Evolutionary conservation across 2,329 filamentous ascomycete species (phyloP), one percentile per base, ranked within the genome.

Genomic region (Cytospora leucostoma): DNA sequence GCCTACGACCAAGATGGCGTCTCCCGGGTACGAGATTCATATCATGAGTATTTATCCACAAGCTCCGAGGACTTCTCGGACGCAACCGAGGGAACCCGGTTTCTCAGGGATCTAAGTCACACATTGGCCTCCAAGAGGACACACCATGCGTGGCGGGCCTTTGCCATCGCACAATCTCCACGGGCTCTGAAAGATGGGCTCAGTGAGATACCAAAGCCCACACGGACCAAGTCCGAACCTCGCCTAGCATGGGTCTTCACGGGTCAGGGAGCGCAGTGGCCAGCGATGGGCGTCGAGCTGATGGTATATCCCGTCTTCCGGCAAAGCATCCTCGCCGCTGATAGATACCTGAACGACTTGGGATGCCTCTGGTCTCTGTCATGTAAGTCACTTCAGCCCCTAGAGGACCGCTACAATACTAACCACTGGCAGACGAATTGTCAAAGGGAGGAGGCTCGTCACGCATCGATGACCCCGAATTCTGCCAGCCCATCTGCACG

Each of bases 401-500:
- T n/a, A 21, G 32, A 19, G 27, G 32, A 15, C 21, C 3, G 50
- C 12, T 1, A 13, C 7, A 7, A 19, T 13, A 19, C 56, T 60
- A 5, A 63, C 34, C 17, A 19, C 35, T 12, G 10, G 4, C 10
- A 64, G 62, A 38, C 21, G 62, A 64, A 40, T 35, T 64, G 44
- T 60, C 51, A n/a, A 63, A 63, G 40, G 17, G 61, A 8, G 34
- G 27, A 21, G 49, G n/a, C 21, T 50, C 56, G 10, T 61, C 62
- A 13, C 57, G 51, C 2, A 50, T 64, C 19, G 58, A 64, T 47
- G 58, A 64, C 38, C 66, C 70, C 0, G 61, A 68, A 12, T 59
- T 74, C 33, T 66, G 68, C 6, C 73, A 75, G 62, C 70, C 72
- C 2, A 62, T 71, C 8, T 73, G 70, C 21, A 73, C 74, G 1